Evolutionary conservation across 306 rosid genomes (phyloP), one percentile per base, ranked within the genome.

Genomic region (Begonia loranthoides): DNA sequence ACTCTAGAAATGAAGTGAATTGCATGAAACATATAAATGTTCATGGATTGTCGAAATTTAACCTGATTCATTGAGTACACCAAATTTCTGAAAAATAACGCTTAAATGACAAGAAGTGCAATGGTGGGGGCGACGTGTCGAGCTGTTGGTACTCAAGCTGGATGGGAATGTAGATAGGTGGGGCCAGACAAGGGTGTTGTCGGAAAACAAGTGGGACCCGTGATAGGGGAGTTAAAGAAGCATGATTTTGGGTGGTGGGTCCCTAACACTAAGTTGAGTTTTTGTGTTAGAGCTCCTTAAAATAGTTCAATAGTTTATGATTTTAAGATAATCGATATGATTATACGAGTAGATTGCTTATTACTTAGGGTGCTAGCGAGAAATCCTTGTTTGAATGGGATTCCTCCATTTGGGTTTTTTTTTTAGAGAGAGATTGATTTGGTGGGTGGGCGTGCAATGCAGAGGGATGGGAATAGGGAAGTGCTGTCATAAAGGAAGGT

Each of bases 401-500:
- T 41, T 21, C 5, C 3, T 40, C 40, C 73, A 70, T 77, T 71
- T 51, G 77, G 68, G 88, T 8, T 28, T 28, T 28, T 28, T 28
- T 28, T 28, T 1, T 28, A 28, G 36, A 28, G 36, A 28, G 9
- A 28, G 36, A 28, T 28, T 28, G 36, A 28, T 84, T 81, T 81
- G 89, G 88, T 83, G 82, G 79, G 68, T 89, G 95, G 90, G 95
- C 97, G 80, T 89, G 97, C 97, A 76, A 73, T 67, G 65, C 76
- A 64, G 71, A 74, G 80, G 51, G 73, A 73, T 70, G 73, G 73
- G 69, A 58, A 67, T 69, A 71, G 77, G 67, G 8, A 4, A 28
- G 6, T 4, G 36, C 36, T 28, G 9, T 5, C n/a, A n/a, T n/a
- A n/a, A n/a, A n/a, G n/a, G n/a, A n/a, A n/a, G n/a, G n/a, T n/a